Conservation (phyloP, 495 filamentous ascomycete genomes). For the Neurospora sp. region DNA sequence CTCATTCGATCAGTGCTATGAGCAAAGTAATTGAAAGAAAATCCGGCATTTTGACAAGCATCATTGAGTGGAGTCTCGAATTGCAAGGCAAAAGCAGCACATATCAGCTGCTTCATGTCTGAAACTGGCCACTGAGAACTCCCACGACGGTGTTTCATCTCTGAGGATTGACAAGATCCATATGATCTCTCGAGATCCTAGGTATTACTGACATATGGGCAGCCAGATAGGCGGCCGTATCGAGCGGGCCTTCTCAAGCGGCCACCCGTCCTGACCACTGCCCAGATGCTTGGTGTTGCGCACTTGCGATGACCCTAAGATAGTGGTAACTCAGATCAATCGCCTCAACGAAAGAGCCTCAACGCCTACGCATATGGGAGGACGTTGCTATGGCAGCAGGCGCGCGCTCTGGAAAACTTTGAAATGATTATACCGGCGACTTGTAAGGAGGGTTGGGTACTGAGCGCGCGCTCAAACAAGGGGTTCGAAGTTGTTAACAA, state of each 20-base stretch:
- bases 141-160: not conserved
- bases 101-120: not conserved
- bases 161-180: not conserved
- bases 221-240: not conserved
- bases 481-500: not conserved
- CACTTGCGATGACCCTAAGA: not conserved
- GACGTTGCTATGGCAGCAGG: slow-evolving; percentile 13
- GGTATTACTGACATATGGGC: not conserved
- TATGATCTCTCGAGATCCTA: not conserved
- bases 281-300: not conserved
- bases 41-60: not conserved
- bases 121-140: not conserved
- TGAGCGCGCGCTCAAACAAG: not conserved
- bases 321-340: not conserved
- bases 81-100: no score
- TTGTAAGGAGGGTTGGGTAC: not conserved
- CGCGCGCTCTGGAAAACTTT: slow-evolving; percentile 20
- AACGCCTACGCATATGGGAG: not conserved
- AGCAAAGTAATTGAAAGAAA: not conserved
- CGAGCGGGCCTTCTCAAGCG: not conserved
- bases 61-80: not conserved
- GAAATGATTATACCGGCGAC: not conserved
- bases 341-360: not conserved
- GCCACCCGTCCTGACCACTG: not conserved
- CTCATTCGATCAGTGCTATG: not conserved